Base-by-base conservation (phyloP, 2,329 filamentous ascomycete genomes). In the Fusarium aywerte region DNA sequence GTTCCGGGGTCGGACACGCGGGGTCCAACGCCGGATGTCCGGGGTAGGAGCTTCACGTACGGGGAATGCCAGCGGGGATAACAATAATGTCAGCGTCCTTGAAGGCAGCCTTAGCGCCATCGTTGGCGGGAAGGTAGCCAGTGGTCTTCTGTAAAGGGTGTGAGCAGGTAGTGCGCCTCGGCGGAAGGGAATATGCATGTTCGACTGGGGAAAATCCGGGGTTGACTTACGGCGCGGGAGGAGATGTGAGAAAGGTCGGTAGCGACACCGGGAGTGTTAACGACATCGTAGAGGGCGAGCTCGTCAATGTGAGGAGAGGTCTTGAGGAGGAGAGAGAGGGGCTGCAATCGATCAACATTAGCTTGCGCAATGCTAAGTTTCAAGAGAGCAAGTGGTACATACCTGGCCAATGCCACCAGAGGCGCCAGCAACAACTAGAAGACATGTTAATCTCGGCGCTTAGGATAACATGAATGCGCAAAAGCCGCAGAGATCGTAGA, bases 361-460 rank as follows among this genome's bases (percentile, higher is more conserved):
- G 47, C 49, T 66, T 59, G 60, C 75, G 60, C 21, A 38, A 35
- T 59, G 11, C 39, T 25, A 23, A 36, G 25, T 48, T 27, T 18
- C 40, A 25, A 43, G 42, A 38, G 27, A 58, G 33, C 29, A 38
- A 55, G 43, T 42, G 52, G 44, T 38, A 78, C 84, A 75, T 79
- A 96, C 94, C 90, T 97, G 95, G 82, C 95, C 96, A 89, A 99
- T 99, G 85, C 96, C 96, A 84, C 96, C 96, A 81, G 95, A 90
- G 79, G 95, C 96, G 83, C 96, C 96, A 83, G 96, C 93, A 85
- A 99, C 95, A 78, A 89, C 87, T 90, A 58, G 62, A 42, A 57
- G 40, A 52, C 42, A 54, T 12, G 54, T 70, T 31, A 69, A 58
- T 50, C 48, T 16, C 25, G 50, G 35, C 36, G 29, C 36, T 33